Percentiles rank a stretch among this genome's conserved stretches.
Evolutionary conservation across 2,329 filamentous ascomycete genomes (phyloP).

Genomic region (Diaporthe australafricana): DNA sequence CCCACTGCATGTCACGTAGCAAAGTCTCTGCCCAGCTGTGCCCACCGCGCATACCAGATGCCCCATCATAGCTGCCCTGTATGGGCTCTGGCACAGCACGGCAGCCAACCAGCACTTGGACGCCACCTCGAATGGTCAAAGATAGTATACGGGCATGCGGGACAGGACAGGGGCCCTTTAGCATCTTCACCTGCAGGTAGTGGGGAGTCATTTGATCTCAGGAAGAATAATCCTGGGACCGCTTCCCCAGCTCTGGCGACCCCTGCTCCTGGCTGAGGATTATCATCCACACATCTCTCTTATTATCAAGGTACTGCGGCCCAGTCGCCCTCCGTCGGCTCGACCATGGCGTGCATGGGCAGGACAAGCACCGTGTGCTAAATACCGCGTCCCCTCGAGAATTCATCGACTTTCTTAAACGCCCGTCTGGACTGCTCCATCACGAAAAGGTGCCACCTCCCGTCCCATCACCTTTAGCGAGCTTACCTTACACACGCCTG

Average conservation of each 20-base stretch:
- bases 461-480: conserved; percentile 38
- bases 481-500: conserved; percentile 36
- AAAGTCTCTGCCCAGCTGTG: conserved; percentile 18
- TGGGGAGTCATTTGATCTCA: conserved; percentile 36
- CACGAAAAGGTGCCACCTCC: conserved; percentile 34
- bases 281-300: conserved; percentile 28
- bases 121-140: conserved; percentile 35
- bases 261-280: conserved; percentile 26
- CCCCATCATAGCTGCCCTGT: conserved; percentile 12
- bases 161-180: conserved; percentile 25
- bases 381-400: conserved; percentile 8
- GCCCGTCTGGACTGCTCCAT: conserved; percentile 34
- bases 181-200: conserved; percentile 27
- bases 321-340: conserved; percentile 23
- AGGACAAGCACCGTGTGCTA: not conserved
- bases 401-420: conserved; percentile 29
- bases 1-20: conserved; percentile 23
- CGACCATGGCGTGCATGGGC: not conserved
- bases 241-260: conserved; percentile 36
- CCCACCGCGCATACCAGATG: conserved; percentile 15
- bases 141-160: conserved; percentile 36
- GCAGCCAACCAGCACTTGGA: conserved; percentile 17
- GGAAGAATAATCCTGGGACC: conserved; percentile 25
- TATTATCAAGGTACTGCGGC: conserved; percentile 22
- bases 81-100: conserved; percentile 20